These are phyloP conservation scores for Fraxinus velutina DNA, from an alignment of 305 asterid genomes.

Conservation along the genomic window DNA sequence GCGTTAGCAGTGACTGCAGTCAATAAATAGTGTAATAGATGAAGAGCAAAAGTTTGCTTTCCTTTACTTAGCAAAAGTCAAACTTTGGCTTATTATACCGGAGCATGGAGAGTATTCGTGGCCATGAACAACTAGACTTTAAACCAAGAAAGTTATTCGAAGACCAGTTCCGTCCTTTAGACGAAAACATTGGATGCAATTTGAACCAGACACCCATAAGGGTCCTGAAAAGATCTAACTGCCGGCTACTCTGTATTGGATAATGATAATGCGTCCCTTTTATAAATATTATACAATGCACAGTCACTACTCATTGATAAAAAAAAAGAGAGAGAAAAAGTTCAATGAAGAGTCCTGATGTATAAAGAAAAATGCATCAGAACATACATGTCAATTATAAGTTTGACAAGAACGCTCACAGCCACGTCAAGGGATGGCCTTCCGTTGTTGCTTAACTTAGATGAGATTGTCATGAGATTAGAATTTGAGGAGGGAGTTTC, in stretches of 20 bases:
- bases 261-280: conserved; percentile 8
- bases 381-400: conserved; percentile 94
- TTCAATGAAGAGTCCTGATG: not conserved
- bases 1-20: not conserved
- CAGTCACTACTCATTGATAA: conserved; percentile 11
- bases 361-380: conserved; percentile 23
- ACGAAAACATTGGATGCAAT: not conserved
- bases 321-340: not conserved
- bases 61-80: conserved; percentile 8
- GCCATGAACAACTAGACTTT: conserved; percentile 6
- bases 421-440: conserved; percentile 96
- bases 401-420: conserved; percentile 96
- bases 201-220: not conserved
- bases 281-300: not conserved
- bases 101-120: not conserved
- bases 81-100: not conserved
- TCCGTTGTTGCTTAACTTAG: conserved; percentile 79
- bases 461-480: conserved; percentile 66
- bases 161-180: not conserved
- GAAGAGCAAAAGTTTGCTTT: not conserved
- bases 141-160: not conserved
- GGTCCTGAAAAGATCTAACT: not conserved
- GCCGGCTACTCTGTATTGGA: not conserved
- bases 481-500: conserved; percentile 69
- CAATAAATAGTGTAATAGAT: not conserved